Evolutionary conservation across 2,329 filamentous ascomycete species (phyloP).

Genomic region (Phaeosphaeria sp.): DNA sequence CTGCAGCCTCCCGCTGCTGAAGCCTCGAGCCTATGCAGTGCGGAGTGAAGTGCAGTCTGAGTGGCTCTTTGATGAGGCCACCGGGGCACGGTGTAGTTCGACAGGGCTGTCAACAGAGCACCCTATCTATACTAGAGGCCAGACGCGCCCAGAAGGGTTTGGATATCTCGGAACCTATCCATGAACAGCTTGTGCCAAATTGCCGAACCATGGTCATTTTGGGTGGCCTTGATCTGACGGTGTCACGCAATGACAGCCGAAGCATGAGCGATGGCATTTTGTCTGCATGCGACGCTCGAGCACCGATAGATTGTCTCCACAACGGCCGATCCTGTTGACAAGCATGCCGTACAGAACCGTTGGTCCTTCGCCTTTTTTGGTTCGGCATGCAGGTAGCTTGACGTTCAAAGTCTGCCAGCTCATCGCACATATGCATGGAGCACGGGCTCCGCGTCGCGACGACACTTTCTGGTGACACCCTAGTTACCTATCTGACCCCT

Average conservation of each 20-base stretch:
- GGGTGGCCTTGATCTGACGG: background rate
- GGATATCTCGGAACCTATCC: constrained; percentile 9
- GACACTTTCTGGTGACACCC: constrained; percentile 44
- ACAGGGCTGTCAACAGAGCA: constrained; percentile 21
- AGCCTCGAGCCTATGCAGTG: constrained; percentile 3
- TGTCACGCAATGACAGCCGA: constrained; percentile 2
- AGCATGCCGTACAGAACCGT: constrained; percentile 43
- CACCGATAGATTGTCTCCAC: constrained; percentile 33
- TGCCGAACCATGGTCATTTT: constrained; percentile 14
- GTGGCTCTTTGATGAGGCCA: constrained; percentile 15
- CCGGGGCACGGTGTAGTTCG: constrained; percentile 32
- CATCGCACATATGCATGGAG: constrained; percentile 47
- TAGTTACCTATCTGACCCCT: constrained; percentile 41
- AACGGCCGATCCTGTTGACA: constrained; percentile 42
- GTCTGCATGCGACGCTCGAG: constrained; percentile 22
- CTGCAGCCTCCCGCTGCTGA: constrained; percentile 23
- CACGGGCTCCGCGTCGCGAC: constrained; percentile 40
- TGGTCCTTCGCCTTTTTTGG: constrained; percentile 44
- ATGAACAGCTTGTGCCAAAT: constrained; percentile 12
- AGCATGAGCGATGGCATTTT: constrained; percentile 10
- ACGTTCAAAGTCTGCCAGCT: constrained; percentile 46
- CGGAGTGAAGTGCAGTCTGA: background rate
- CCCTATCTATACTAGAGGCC: constrained; percentile 20
- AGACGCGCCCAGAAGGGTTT: background rate
- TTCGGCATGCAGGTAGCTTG: constrained; percentile 44